phyloP scores from a whole-genome alignment of 768 basidiomycete species.

The Coprinellus micaceus region DNA sequence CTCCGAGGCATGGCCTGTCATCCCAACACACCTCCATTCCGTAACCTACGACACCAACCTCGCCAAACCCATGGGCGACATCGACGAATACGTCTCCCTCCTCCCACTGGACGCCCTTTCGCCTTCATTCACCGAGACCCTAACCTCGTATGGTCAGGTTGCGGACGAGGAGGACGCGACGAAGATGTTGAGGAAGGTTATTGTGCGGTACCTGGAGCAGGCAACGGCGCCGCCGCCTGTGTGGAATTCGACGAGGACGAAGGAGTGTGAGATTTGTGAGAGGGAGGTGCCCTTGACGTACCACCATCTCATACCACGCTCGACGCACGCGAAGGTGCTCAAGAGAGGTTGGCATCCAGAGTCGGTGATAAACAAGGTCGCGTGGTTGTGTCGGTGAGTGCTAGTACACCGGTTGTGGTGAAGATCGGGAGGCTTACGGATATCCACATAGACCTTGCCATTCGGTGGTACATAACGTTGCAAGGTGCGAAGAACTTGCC shows the following conservation, averaged over 20 bases:
- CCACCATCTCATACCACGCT: conserved; percentile 57
- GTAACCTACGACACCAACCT: conserved; percentile 36
- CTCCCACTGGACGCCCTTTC: conserved; percentile 39
- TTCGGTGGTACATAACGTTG: conserved; percentile 46
- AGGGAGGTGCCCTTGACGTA: conserved; percentile 56
- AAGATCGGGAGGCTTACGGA: not conserved
- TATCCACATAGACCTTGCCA: conserved; percentile 45
- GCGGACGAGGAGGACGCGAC: conserved; percentile 32
- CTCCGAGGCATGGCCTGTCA: conserved; percentile 42
- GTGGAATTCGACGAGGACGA: conserved; percentile 50
- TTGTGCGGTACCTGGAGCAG: conserved; percentile 42
- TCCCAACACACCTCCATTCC: conserved; percentile 32
- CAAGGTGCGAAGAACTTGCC: conserved; percentile 49
- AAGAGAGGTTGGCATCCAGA: conserved; percentile 58
- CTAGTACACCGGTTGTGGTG: not conserved
- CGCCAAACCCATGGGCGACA: conserved; percentile 25
- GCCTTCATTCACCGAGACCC: conserved; percentile 43
- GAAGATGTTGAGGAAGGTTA: conserved; percentile 36
- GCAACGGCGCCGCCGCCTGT: conserved; percentile 47
- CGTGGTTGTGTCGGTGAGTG: conserved; percentile 54
- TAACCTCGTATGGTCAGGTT: conserved; percentile 46
- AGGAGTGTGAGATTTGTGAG: conserved; percentile 57
- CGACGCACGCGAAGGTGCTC: conserved; percentile 49
- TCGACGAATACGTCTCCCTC: conserved; percentile 20
- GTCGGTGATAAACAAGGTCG: conserved; percentile 51